Base-by-base conservation (phyloP, 495 filamentous ascomycete genomes). In the Parathielavia appendiculata region DNA sequence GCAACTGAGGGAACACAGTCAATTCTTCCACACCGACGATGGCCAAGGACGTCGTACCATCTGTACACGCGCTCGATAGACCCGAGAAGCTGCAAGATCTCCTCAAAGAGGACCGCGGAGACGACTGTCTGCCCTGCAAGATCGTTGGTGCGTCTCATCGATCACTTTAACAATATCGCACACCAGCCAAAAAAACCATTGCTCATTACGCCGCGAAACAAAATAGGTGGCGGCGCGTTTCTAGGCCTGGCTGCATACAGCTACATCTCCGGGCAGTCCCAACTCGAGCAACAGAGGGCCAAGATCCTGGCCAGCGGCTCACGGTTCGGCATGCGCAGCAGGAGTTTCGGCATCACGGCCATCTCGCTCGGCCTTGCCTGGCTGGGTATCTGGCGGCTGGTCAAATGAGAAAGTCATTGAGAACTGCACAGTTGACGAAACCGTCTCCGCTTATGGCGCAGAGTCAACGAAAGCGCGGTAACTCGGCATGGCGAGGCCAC, bases 161-260 rank as follows among this genome's bases (percentile, higher is more conserved):
- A n/a, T 6, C 16, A 36, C 10, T 5, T 20, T 7, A 40, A 35
- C n/a, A n/a, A n/a, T n/a, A n/a, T n/a, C n/a, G n/a, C n/a, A n/a
- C n/a, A n/a, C n/a, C n/a, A n/a, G n/a, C n/a, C n/a, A 5, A 11
- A 4, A 14, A 8, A 54, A 17, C 35, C 30, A 10, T 43, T 48
- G n/a, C 63, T 54, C 6, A 45, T 52, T 30, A 6, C 26, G 26
- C 6, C 6, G 3, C 6, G 26, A 6, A 30, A 45, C 13, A 22
- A 6, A 17, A 30, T 17, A 66, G 92, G 92, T 19, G 84, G 86
- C 53, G 81, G 85, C 35, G 91, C 88, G 16, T 96, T 97, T 62
- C 76, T 93, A 45, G 92, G 91, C n/a, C 84, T 97, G 48, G 92
- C 89, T 14, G 83, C 81, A 7, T 97, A 95, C 76, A 91, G 84